Percentiles rank a stretch among this genome's conserved stretches.
Conservation (phyloP, 192 early-diverging fungal genomes). For the Oehlia diaphana region DNA sequence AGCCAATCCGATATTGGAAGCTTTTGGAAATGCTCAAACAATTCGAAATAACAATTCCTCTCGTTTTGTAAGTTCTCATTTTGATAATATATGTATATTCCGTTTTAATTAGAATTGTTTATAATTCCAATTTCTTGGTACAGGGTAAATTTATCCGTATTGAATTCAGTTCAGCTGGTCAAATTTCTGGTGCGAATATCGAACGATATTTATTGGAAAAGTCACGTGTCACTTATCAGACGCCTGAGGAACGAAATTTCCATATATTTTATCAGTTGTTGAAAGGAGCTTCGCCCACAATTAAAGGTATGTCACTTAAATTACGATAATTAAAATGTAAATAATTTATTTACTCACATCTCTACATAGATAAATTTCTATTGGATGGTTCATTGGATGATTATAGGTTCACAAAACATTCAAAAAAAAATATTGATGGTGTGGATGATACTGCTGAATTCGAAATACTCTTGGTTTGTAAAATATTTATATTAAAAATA, state of each 20-base stretch:
- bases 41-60: slow-evolving; percentile 99
- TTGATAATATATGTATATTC: neutral
- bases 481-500: neutral
- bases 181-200: slow-evolving; percentile 94
- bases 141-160: slow-evolving; percentile 98
- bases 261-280: slow-evolving; percentile 99
- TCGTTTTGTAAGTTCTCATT: slow-evolving; percentile 72
- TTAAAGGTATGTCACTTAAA: slow-evolving; percentile 57
- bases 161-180: slow-evolving; percentile 79
- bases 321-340: neutral
- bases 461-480: slow-evolving; percentile 61
- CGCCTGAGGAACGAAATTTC: slow-evolving; percentile 90
- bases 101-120: neutral
- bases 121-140: neutral
- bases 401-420: slow-evolving; percentile 82
- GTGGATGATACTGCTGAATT: slow-evolving; percentile 90
- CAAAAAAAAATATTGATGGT: slow-evolving; percentile 86
- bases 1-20: slow-evolving; percentile 96
- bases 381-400: slow-evolving; percentile 74
- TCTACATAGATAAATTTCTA: slow-evolving; percentile 59
- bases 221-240: slow-evolving; percentile 92
- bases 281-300: slow-evolving; percentile 72
- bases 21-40: slow-evolving; percentile 98
- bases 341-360: slow-evolving; percentile 26
- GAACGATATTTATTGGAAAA: slow-evolving; percentile 98